Evolutionary conservation across 208 protist species (phyloP), one percentile per base, ranked within the genome.

Genomic region (Trypanosoma mega): DNA sequence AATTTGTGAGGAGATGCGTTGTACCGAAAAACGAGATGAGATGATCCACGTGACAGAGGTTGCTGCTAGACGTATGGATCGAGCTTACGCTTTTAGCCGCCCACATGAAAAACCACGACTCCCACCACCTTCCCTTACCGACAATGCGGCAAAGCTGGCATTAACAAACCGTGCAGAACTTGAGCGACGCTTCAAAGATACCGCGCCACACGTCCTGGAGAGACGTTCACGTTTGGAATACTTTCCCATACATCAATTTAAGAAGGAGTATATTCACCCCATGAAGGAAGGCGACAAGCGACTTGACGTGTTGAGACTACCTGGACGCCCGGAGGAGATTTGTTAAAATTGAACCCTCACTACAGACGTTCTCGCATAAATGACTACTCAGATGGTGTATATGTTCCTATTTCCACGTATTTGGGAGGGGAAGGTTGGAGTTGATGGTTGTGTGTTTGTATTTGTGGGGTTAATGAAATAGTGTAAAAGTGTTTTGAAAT

Each of bases 1-100:
- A 43, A 91, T 96, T 46, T 96, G 89, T 68, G 89, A 96, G 47
- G 89, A 96, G 20, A 92, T 96, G 75, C 79, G 83, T 3, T 96
- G 89, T 54, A 49, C 45, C 9, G 77, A 82, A 24, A 96, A 96
- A 63, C 71, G 89, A 9, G 85, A 92, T 51, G 89, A 96, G 63
- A 69, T 96, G 75, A 67, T 87, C 43, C 79, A 86, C 54, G 73
- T 96, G 34, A 77, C 85, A 1, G 85, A 96, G 53, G 58, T 66
- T 0, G 83, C 83, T 41, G 76, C 78, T 18, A 56, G 72, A 27
- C 78, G 81, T 39, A 82, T 96, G 67, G 83, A 88, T 41, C 75
- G 81, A 16, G 82, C 83, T 3, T 93, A 83, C 58, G 69, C 85
- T 23, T 91, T 87, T 55, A 78, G 72, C n/a, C 80, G 88, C 1